phyloP scores from a whole-genome alignment of 306 rosid genomes.

The Castanea sativa region DNA sequence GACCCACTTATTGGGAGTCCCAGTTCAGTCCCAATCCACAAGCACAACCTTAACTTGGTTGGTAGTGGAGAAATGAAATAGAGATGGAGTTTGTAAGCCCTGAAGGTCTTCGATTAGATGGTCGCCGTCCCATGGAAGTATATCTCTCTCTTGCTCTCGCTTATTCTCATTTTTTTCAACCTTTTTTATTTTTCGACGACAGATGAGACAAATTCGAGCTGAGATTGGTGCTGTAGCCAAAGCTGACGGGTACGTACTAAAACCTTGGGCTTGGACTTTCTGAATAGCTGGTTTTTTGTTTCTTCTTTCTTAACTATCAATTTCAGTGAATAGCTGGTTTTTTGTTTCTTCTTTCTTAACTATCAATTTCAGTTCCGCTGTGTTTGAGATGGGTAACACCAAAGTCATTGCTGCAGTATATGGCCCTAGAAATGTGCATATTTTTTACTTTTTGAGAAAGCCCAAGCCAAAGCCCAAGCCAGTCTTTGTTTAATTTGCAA shows the following conservation, averaged over 20 bases:
- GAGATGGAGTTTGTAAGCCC: constrained; percentile 87
- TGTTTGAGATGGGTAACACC: constrained; percentile 94
- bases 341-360: too few relatives aligned
- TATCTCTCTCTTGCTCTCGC: too few relatives aligned
- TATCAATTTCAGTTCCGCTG: constrained; percentile 54
- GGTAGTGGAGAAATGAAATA: background rate
- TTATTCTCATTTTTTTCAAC: background rate
- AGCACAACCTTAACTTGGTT: background rate
- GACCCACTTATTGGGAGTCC: too few relatives aligned
- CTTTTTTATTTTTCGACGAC: background rate
- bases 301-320: background rate
- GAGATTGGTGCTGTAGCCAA: constrained; percentile 83
- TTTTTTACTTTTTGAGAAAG: too few relatives aligned
- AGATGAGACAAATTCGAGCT: constrained; percentile 94
- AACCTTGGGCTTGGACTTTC: background rate
- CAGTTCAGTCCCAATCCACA: too few relatives aligned
- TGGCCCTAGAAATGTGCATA: constrained; percentile 76
- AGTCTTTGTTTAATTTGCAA: too few relatives aligned
- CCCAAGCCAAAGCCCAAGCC: too few relatives aligned
- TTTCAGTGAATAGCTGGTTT: constrained; percentile 31
- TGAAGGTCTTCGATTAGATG: constrained; percentile 92
- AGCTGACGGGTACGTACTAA: constrained; percentile 63
- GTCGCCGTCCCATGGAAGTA: constrained; percentile 74
- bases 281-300: background rate
- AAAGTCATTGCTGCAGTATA: constrained; percentile 91